Evolutionary conservation across 2,329 filamentous ascomycete genomes (phyloP).

Genomic region (Trichoderma hamatum): DNA sequence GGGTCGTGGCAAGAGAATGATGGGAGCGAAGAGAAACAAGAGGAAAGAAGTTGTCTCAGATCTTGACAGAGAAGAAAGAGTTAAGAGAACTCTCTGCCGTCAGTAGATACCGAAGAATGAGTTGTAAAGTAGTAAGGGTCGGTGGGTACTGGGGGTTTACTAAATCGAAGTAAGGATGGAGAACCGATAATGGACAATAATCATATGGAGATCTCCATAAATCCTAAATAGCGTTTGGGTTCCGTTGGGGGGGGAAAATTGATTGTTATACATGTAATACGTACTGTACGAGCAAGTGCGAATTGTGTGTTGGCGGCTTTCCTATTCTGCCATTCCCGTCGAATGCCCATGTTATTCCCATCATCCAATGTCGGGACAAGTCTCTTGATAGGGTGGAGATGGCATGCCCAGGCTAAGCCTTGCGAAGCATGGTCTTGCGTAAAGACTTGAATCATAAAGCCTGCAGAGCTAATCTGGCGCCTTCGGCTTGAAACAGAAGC

Average conservation of each 20-base stretch:
- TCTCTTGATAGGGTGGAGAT: not conserved
- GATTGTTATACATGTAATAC: not conserved
- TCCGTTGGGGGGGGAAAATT: not conserved
- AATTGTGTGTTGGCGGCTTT: not conserved
- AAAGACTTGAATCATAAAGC: conserved; percentile 20
- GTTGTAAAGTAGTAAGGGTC: not conserved
- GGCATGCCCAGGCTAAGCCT: conserved; percentile 19
- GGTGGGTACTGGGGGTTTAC: not conserved
- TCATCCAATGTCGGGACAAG: not conserved
- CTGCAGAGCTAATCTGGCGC: conserved; percentile 24
- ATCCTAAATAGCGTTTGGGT: conserved; percentile 5
- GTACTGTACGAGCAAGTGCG: not conserved
- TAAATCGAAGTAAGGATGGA: not conserved
- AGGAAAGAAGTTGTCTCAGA: not conserved
- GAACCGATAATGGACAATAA: not conserved
- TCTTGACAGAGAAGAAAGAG: not conserved
- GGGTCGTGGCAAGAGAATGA: not conserved
- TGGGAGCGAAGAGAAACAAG: not conserved
- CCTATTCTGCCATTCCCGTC: not conserved
- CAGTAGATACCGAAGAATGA: not conserved
- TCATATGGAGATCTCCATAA: conserved; percentile 3
- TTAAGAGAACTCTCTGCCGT: not conserved
- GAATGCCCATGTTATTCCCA: conserved; percentile 17
- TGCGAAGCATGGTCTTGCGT: conserved; percentile 20
- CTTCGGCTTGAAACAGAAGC: conserved; percentile 22